Evolutionary conservation across 106 monocot species (phyloP), one percentile per base, ranked within the genome.

Genomic region (Apostasia ramifera): DNA sequence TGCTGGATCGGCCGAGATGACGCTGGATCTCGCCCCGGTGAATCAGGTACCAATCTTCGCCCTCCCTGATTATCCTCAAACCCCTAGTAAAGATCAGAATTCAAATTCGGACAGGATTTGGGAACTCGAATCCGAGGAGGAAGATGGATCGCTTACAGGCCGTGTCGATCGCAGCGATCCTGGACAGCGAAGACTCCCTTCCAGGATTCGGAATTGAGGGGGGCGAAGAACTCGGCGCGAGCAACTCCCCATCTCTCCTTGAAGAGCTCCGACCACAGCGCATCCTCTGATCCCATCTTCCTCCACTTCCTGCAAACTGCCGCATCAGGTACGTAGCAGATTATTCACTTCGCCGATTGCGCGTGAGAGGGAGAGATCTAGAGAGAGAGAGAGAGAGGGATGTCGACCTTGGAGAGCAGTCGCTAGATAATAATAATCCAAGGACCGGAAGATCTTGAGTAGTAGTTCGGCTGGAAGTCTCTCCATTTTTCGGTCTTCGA

Each of bases 301-400:
- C 67, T 82, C 86, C 86, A 87, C 63, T 77, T 87, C 57, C 77
- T 83, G 83, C 79, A 83, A 43, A 87, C 86, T 87, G 47, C 26
- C 26, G 48, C 51, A 41, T 12, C 6, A 57, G 5, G 38, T 41
- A 66, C 12, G 4, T 39, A 72, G n/a, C 1, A 60, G 12, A 26
- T 14, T 38, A 47, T 67, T 51, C 1, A 51, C 1, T 66, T 8
- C 14, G 38, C 7, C 9, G 2, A 40, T 68, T 54, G 10, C 5
- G 6, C 6, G 0, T 7, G 14, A 40, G 43, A 8, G 8, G 0
- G 10, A 42, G 12, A 47, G 13, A 55, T 5, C 9, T 63, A 10
- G 3, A 10, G n/a, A 13, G 9, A 67, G n/a, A 13, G 9, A 67
- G 6, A 53, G 6, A 0, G 3, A 38, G 6, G 48, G 8, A 53